Evolutionary conservation across 176 grass and related monocot species (phyloP), one percentile per base, ranked within the genome.

Genomic region (Chloris gayana): DNA sequence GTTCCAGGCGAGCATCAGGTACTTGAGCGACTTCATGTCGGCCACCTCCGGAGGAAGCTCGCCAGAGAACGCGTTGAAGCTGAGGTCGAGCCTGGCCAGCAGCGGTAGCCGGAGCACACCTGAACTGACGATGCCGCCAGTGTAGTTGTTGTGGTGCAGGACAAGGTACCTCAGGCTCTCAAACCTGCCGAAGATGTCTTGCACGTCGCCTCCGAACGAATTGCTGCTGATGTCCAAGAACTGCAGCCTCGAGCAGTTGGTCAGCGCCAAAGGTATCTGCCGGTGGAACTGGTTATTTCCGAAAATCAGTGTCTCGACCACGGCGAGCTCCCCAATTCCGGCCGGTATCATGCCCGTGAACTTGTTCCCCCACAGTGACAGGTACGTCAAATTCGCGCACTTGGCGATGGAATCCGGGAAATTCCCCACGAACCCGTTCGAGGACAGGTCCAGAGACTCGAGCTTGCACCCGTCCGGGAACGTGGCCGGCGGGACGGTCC

Each of bases 171-270:
- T 77, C 67, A 98, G 21, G 24, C 67, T 87, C 10, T 7, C 29
- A 41, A 98, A 91, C 34, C 33, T 76, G 14, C 90, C 90, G 5
- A 98, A 87, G 38, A 82, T 91, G 15, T 67, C 27, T 19, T 95
- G 96, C 57, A 98, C 82, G 21, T 98, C 76, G 17, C 92, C 92
- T 29, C 86, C 63, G 53, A 95, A 95, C 27, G 0, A 24, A 80
- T 94, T 95, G 15, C 4, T 87, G 84, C 92, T 95, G 44, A 93
- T 71, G 51, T 98, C 96, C 72, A 95, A 81, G 84, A 93, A 91
- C 73, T 78, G 76, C 31, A 98, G 86, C 2, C 72, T 54, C 6
- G 25, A 31, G 75, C 96, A 98, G 32, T 88, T 93, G n/a, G 80
- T 74, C 22, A 98, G 83, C 68, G 87, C 84, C 46, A 24, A 4